Conservation (phyloP, 2,329 filamentous ascomycete species). For the Raffaelea albimanens region DNA sequence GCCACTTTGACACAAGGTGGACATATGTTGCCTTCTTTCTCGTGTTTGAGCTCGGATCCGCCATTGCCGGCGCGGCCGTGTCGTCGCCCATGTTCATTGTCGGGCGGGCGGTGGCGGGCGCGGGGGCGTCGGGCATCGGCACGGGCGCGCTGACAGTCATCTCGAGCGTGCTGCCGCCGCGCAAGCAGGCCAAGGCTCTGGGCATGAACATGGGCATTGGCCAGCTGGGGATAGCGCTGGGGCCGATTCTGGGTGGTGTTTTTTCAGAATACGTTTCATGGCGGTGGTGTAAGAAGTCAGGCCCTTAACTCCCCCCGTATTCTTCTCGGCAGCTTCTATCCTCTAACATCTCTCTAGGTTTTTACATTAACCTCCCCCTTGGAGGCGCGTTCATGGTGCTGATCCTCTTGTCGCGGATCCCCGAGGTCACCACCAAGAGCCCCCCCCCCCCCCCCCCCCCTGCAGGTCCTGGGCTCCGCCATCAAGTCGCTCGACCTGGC, state of each 20-base stretch:
- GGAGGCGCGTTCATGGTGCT: background rate
- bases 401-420: background rate
- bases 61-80: slow-evolving; percentile 39
- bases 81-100: slow-evolving; percentile 42
- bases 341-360: slow-evolving; percentile 5
- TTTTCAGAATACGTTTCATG: slow-evolving; percentile 28
- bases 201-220: slow-evolving; percentile 14
- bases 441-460: slow-evolving; percentile 15
- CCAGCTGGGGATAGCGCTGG: slow-evolving; percentile 33
- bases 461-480: slow-evolving; percentile 19
- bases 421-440: background rate
- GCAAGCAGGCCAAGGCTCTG: slow-evolving; percentile 24
- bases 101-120: slow-evolving; percentile 42
- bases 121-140: slow-evolving; percentile 39
- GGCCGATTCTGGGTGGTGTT: slow-evolving; percentile 34
- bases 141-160: slow-evolving; percentile 42
- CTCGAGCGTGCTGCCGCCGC: slow-evolving; percentile 25
- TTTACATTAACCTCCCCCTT: slow-evolving; percentile 22
- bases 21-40: slow-evolving; percentile 29
- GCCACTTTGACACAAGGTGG: slow-evolving; percentile 27
- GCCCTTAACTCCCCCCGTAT: no score
- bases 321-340: no score
- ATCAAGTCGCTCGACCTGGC: slow-evolving; percentile 28
- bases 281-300: slow-evolving; percentile 33
- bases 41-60: slow-evolving; percentile 45